phyloP scores from a whole-genome alignment of 2,329 filamentous ascomycete species.

The Alternaria brassicae region DNA sequence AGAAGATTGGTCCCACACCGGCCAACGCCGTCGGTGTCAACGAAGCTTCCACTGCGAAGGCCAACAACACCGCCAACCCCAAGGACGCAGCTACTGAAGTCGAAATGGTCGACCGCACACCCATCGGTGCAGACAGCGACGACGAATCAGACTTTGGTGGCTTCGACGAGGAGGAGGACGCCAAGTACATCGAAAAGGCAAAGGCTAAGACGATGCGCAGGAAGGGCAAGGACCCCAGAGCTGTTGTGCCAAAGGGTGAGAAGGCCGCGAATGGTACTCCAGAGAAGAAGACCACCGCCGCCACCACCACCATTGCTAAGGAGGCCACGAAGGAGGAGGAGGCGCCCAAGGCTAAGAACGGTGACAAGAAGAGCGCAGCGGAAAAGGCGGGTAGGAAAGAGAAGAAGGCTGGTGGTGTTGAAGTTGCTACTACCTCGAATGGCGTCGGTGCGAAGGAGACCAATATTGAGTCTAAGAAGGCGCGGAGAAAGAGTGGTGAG shows the following conservation, averaged over 20 bases:
- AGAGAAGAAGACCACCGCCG: conserved; percentile 13
- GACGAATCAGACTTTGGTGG: conserved; percentile 56
- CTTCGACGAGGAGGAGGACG: conserved; percentile 60
- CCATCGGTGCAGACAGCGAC: conserved; percentile 61
- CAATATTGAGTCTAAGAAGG: conserved; percentile 24
- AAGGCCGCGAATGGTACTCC: conserved; percentile 25
- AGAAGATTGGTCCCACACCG: conserved; percentile 84
- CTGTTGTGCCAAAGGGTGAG: conserved; percentile 33
- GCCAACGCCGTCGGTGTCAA: conserved; percentile 58
- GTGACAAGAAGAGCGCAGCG: conserved; percentile 26
- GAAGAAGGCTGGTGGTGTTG: conserved; percentile 18
- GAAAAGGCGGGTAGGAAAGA: conserved; percentile 17
- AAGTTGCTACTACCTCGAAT: conserved; percentile 16
- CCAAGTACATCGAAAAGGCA: conserved; percentile 56
- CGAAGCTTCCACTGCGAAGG: conserved; percentile 32
- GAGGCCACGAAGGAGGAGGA: conserved; percentile 32
- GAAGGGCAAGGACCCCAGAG: conserved; percentile 59
- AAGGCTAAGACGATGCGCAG: conserved; percentile 52
- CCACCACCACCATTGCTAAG: too few relatives aligned
- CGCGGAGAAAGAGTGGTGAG: conserved; percentile 29
- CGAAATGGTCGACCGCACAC: conserved; percentile 70
- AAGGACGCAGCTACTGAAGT: conserved; percentile 54
- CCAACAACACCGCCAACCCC: conserved; percentile 44
- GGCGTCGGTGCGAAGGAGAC: conserved; percentile 18
- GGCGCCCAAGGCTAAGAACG: conserved; percentile 25